Conservation (phyloP, 2,329 filamentous ascomycete species). For the Chrysosporium keratinophilum region DNA sequence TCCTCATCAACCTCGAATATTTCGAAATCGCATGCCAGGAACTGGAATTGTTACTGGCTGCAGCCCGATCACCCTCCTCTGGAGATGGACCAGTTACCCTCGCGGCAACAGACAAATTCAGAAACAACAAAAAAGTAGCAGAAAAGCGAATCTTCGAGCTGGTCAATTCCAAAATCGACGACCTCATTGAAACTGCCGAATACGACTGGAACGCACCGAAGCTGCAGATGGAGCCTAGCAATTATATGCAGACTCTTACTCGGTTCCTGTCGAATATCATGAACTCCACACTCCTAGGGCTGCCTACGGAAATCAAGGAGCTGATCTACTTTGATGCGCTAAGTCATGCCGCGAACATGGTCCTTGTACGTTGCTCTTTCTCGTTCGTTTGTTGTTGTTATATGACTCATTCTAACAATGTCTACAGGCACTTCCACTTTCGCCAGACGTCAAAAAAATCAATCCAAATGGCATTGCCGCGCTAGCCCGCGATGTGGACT, state of each 20-base stretch:
- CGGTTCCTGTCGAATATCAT: constrained; percentile 92
- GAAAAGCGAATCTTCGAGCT: constrained; percentile 97
- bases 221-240: constrained; percentile 63
- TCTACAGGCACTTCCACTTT: constrained; percentile 61
- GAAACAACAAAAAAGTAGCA: constrained; percentile 83
- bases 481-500: constrained; percentile 70
- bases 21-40: constrained; percentile 90
- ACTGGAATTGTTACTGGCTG: constrained; percentile 73
- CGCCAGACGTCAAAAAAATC: constrained; percentile 69
- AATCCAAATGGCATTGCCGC: constrained; percentile 75
- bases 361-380: constrained; percentile 48
- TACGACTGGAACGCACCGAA: constrained; percentile 72
- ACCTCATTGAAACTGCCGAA: constrained; percentile 91
- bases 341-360: constrained; percentile 77
- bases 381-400: neutral
- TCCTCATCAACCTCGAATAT: constrained; percentile 92
- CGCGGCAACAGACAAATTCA: constrained; percentile 75
- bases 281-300: constrained; percentile 80
- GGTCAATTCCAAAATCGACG: constrained; percentile 97
- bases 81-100: constrained; percentile 67
- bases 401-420: neutral
- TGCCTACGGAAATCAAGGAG: constrained; percentile 94
- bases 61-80: constrained; percentile 70
- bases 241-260: constrained; percentile 92
- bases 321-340: constrained; percentile 96